Conservation (phyloP, 441 rosid species). For the Arabidopsis lyrata region DNA sequence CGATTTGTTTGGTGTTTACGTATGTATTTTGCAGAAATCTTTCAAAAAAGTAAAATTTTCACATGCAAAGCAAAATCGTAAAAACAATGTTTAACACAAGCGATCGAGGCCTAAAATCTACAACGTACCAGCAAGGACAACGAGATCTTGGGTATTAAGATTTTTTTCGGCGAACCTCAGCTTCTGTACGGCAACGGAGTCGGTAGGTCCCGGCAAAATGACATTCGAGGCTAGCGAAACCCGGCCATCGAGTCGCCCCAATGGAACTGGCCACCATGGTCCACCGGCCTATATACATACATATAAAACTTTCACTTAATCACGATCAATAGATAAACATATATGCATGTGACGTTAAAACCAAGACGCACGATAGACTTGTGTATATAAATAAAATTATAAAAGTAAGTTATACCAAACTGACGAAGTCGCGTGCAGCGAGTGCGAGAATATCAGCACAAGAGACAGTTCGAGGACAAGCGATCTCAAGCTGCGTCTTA, state of each 20-base stretch:
- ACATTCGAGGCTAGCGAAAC: conserved; percentile 61
- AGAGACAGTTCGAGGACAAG: conserved; percentile 66
- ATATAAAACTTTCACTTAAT: conserved; percentile 7
- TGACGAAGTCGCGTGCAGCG: conserved; percentile 70
- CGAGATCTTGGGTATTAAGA: conserved; percentile 44
- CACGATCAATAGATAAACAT: background rate
- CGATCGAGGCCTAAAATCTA: too few relatives aligned
- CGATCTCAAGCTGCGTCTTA: conserved; percentile 58
- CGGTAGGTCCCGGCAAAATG: conserved; percentile 32
- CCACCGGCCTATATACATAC: conserved; percentile 50
- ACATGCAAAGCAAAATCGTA: background rate
- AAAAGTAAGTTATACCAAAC: conserved; percentile 47
- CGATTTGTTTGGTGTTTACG: background rate
- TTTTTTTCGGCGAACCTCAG: conserved; percentile 35
- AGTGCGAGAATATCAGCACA: conserved; percentile 76
- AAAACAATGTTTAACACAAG: too few relatives aligned
- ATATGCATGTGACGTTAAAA: too few relatives aligned
- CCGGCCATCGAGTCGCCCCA: conserved; percentile 69
- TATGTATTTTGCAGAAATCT: background rate
- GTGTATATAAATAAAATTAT: background rate
- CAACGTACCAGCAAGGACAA: conserved; percentile 41
- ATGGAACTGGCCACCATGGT: conserved; percentile 60
- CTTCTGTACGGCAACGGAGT: conserved; percentile 37
- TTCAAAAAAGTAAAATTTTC: background rate
- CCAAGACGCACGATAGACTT: background rate